Conservation (phyloP, 345 rosid genomes). For the Rhodamnia argentea region DNA sequence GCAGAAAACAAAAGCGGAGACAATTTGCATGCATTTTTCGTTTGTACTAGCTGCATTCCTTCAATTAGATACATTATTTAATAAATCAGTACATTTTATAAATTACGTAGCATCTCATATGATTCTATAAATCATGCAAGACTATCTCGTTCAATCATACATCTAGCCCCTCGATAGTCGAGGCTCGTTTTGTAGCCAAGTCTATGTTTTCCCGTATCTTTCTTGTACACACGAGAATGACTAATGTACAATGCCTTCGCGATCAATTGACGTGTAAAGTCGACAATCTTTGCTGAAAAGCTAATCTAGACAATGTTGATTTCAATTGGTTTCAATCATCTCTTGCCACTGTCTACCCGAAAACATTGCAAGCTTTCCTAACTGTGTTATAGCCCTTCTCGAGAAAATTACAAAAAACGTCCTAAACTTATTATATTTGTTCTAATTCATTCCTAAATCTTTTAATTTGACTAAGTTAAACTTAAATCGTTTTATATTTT, state of each 20-base stretch:
- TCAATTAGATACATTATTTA: background rate
- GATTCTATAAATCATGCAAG: background rate
- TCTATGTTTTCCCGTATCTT: background rate
- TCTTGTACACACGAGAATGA: background rate
- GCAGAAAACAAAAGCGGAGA: background rate
- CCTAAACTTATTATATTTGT: no score
- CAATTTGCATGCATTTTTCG: background rate
- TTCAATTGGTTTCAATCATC: background rate
- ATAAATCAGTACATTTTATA: background rate
- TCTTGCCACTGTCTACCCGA: fast-evolving
- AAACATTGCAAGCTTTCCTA: background rate
- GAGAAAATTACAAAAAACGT: no score
- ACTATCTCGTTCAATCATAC: background rate
- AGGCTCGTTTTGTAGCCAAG: background rate
- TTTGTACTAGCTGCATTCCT: background rate
- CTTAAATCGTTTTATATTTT: no score
- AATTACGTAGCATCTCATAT: background rate
- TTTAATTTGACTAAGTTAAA: no score
- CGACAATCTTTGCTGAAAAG: background rate
- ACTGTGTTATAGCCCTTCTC: background rate
- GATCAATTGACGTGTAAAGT: background rate
- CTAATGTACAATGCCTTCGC: background rate
- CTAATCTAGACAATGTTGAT: background rate
- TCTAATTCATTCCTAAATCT: no score
- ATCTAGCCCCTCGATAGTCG: background rate